Percentiles rank a stretch among this genome's conserved stretches.
Evolutionary conservation across 2,329 filamentous ascomycete species (phyloP).

Genomic region (Aureobasidium pullulans): DNA sequence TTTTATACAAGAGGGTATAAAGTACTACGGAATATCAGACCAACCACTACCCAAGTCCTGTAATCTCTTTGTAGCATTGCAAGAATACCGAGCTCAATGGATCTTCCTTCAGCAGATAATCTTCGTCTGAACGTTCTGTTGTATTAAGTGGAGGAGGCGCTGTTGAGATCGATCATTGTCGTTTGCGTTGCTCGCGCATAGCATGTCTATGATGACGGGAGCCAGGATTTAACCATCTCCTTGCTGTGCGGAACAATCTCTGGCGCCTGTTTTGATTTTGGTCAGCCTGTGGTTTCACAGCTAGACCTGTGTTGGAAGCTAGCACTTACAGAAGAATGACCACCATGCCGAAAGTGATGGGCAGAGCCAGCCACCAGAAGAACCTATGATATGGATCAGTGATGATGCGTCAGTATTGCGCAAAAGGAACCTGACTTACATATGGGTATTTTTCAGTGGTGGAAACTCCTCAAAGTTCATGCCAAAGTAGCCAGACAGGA

Average conservation of each 20-base stretch:
- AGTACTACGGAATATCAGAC: no score
- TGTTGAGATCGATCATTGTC: not conserved
- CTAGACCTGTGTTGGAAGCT: not conserved
- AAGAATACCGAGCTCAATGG: no score
- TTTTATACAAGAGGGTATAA: no score
- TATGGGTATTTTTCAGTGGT: constrained; percentile 19
- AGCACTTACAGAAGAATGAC: not conserved
- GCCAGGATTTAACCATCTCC: not conserved
- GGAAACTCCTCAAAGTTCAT: constrained; percentile 53
- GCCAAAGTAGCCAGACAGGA: constrained; percentile 61
- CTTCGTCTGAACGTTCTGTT: no score
- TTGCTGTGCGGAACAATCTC: not conserved
- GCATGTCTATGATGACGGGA: not conserved
- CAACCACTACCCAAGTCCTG: no score
- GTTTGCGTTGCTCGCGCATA: not conserved
- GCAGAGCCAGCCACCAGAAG: constrained; percentile 7
- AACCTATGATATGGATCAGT: not conserved
- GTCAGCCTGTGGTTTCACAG: not conserved
- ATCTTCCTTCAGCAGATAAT: no score
- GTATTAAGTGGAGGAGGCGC: no score
- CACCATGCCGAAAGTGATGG: constrained; percentile 1
- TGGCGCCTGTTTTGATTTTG: not conserved
- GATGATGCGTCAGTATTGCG: not conserved
- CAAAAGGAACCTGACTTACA: not conserved
- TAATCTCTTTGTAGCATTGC: no score